Evolutionary conservation across 805 yeast species (phyloP).

Genomic region (Isabelozyma pseudorhagii): DNA sequence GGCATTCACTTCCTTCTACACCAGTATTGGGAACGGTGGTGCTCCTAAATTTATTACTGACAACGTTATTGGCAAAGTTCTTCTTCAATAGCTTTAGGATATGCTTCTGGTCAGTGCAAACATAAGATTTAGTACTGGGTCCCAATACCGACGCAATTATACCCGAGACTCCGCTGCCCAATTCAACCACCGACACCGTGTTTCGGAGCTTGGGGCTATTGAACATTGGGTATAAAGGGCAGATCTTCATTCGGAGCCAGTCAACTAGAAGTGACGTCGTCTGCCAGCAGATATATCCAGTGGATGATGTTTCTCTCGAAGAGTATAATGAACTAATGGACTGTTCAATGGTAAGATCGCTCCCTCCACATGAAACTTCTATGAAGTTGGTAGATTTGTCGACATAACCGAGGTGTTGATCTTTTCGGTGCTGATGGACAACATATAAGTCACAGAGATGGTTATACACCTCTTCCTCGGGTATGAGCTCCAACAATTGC

Average conservation of each 20-base stretch:
- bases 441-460: constrained; percentile 33
- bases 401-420: constrained; percentile 35
- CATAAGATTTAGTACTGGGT: constrained; percentile 29
- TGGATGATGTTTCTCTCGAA: constrained; percentile 33
- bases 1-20: constrained; percentile 1
- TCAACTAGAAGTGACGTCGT: constrained; percentile 46
- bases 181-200: constrained; percentile 40
- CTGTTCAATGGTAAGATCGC: constrained; percentile 30
- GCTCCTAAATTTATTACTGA: not conserved
- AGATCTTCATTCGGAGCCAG: constrained; percentile 40
- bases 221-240: constrained; percentile 22
- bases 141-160: constrained; percentile 41
- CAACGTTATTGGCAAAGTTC: constrained; percentile 44
- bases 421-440: constrained; percentile 19
- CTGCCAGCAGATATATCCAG: constrained; percentile 67
- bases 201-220: not conserved
- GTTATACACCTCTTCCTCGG: constrained; percentile 17
- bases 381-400: constrained; percentile 22
- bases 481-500: not conserved
- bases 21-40: constrained; percentile 1
- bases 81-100: constrained; percentile 46
- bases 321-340: constrained; percentile 32
- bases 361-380: constrained; percentile 15
- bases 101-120: constrained; percentile 60
- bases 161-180: constrained; percentile 64